Conservation (phyloP, 192 early-diverging fungal genomes). For the Coemansia sp. region DNA sequence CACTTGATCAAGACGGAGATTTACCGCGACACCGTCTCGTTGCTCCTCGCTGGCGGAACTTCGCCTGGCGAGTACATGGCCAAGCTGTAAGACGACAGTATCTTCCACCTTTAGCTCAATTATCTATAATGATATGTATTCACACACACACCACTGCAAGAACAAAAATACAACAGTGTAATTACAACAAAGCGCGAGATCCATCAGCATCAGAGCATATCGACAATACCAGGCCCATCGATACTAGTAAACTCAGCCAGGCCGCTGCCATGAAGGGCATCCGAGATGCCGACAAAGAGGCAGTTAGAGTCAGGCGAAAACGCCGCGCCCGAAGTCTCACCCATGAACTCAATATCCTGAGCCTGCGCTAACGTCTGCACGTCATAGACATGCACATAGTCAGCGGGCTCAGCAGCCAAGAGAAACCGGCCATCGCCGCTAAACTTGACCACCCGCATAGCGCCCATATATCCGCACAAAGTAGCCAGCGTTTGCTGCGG, state of each 20-base stretch:
- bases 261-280: slow-evolving; percentile 35
- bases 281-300: slow-evolving; percentile 46
- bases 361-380: slow-evolving; percentile 14
- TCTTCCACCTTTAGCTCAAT: too few relatives aligned
- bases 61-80: slow-evolving; percentile 42
- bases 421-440: slow-evolving; percentile 44
- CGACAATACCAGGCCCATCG: background rate
- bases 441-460: slow-evolving; percentile 48
- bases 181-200: background rate
- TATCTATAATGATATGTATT: background rate
- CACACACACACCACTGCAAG: background rate
- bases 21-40: slow-evolving; percentile 58
- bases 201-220: background rate
- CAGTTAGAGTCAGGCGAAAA: slow-evolving; percentile 53
- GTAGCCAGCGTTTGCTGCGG: slow-evolving; percentile 25
- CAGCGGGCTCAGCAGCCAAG: slow-evolving; percentile 49
- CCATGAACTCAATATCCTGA: slow-evolving; percentile 53
- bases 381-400: slow-evolving; percentile 55
- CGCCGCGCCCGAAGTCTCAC: slow-evolving; percentile 45
- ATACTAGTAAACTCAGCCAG: slow-evolving; percentile 34
- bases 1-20: slow-evolving; percentile 69
- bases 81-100: slow-evolving; percentile 33
- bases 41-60: slow-evolving; percentile 37
- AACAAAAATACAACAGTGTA: background rate
- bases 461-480: slow-evolving; percentile 42